Base-by-base conservation (phyloP, 306 rosid species). In the Cyclanthera cordifolia region DNA sequence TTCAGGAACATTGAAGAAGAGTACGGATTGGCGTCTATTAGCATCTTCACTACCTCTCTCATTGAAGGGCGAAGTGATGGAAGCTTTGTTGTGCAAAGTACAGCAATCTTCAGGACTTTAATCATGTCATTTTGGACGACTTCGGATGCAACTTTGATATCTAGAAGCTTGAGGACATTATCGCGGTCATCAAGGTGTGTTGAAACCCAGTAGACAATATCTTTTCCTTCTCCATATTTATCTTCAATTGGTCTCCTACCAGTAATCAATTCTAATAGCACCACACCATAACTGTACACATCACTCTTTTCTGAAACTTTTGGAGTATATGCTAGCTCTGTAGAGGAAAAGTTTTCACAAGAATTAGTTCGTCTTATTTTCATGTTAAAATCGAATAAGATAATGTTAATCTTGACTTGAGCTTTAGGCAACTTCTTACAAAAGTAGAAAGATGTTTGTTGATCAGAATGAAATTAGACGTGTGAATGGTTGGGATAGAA, bases 271-370 rank as follows among this genome's bases (percentile, higher is more conserved):
- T 94, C 99, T 45, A 94, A 66, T 8, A 90, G 79, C 74, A 90
- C 96, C 67, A 94, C 95, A 25, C 99, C 99, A 16, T 86, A 90
- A 73, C 99, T 90, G 71, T 94, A 94, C 14, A 94, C 97, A 59
- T 94, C 99, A 61, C 91, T 82, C 76, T 90, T 94, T 74, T 88
- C 91, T 1, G 85, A 83, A 25, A 94, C 81, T 77, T 90, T 82
- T 4, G 56, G 67, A 72, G 96, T 84, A 78, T 90, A 94, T 39
- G 95, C 99, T 1, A 90, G 86, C 80, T 94, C 99, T 94, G 85
- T 79, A 77, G 27, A 47, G 23, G 3, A 67, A 6, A 6, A 67
- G 20, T 1, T 24, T 41, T 41, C 49, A n/a, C 30, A 15, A 34
- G 34, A 53, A 74, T 55, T 27, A 61, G 69, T 24, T 46, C 16